These are phyloP conservation scores for Porodaedalea pini DNA, from an alignment of 1,284 basidiomycete genomes.

Conservation along the genomic window DNA sequence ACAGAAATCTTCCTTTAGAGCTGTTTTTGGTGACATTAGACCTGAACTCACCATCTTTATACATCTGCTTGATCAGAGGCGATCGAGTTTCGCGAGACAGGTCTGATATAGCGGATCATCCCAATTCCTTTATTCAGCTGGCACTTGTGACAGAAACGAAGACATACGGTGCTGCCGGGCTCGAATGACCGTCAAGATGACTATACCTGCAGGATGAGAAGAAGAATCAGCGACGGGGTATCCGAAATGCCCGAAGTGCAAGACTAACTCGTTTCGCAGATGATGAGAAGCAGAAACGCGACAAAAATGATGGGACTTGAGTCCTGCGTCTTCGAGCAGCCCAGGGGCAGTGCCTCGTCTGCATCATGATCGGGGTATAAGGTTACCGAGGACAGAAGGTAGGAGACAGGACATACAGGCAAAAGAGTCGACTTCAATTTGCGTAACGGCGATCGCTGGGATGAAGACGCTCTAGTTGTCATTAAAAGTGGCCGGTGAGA, in stretches of 20 bases:
- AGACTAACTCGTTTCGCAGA: constrained; percentile 39
- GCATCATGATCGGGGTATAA: background rate
- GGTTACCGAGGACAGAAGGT: background rate
- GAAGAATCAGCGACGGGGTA: background rate
- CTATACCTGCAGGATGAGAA: constrained; percentile 31
- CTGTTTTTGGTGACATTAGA: background rate
- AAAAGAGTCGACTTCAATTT: constrained; percentile 34
- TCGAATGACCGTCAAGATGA: constrained; percentile 36
- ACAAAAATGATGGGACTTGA: constrained; percentile 36
- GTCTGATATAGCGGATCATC: constrained; percentile 23
- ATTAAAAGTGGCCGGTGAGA: constrained; percentile 35
- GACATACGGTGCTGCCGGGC: constrained; percentile 37
- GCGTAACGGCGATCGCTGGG: constrained; percentile 32
- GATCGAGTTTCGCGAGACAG: constrained; percentile 32
- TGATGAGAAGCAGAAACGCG: constrained; percentile 38
- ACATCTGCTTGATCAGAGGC: constrained; percentile 37
- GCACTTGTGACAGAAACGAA: background rate
- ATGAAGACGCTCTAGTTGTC: constrained; percentile 36
- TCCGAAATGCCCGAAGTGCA: background rate
- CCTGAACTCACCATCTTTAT: constrained; percentile 42
- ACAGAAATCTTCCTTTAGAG: background rate
- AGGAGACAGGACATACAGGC: constrained; percentile 31
- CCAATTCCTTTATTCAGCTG: no score
- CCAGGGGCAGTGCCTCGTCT: background rate
- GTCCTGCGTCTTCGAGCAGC: constrained; percentile 13